These are phyloP conservation scores for Heracleum sosnowskyi DNA, from an alignment of 129 eudicot genomes.

Conservation along the genomic window DNA sequence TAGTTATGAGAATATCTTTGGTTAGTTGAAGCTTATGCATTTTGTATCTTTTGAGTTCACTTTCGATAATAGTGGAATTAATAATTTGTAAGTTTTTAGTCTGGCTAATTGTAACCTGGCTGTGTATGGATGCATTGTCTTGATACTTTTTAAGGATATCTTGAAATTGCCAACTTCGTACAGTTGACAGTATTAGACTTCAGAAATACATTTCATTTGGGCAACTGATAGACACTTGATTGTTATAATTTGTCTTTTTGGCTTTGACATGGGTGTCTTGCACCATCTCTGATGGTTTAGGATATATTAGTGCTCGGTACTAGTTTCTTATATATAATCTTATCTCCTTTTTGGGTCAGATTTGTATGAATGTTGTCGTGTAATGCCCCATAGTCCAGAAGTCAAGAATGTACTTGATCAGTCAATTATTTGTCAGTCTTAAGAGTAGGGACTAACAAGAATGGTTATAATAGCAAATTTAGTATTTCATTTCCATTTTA, in stretches of 20 bases:
- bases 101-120: background rate
- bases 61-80: background rate
- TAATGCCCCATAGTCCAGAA: background rate
- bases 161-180: background rate
- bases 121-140: background rate
- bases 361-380: background rate
- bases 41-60: background rate
- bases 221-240: background rate
- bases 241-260: background rate
- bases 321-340: background rate
- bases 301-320: background rate
- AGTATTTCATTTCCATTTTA: background rate
- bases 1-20: background rate
- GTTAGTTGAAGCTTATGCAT: background rate
- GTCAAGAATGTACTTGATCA: background rate
- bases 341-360: background rate
- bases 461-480: background rate
- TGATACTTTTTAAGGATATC: background rate
- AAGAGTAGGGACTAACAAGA: background rate
- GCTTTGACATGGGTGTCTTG: background rate
- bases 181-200: background rate
- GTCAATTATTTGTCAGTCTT: background rate
- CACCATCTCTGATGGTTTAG: background rate
- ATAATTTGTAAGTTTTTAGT: background rate
- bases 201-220: background rate